phyloP scores from a whole-genome alignment of 208 protist genomes.

The Porcisia deanei region DNA sequence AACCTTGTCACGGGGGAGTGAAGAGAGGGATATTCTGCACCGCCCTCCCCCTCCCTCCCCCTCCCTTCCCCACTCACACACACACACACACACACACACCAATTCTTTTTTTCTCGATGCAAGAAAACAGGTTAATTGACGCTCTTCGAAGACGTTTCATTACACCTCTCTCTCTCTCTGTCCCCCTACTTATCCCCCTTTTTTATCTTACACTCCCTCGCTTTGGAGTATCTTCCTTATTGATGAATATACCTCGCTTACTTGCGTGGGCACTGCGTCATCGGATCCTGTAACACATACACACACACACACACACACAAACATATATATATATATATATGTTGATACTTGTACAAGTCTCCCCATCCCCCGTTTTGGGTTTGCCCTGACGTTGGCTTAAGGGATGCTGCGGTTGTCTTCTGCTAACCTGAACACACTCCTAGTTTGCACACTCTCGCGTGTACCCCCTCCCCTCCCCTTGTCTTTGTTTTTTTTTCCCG shows the following conservation, averaged over 20 bases:
- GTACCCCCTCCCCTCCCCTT: neutral
- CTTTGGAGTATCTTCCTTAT: neutral
- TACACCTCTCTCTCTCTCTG: conserved; percentile 5
- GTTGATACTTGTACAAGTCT: no score
- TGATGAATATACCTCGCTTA: neutral
- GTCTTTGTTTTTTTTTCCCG: neutral
- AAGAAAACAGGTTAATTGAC: no score
- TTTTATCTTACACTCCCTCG: neutral
- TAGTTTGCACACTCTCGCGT: neutral
- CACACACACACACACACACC: neutral
- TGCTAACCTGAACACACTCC: neutral
- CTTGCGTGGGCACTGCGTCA: neutral
- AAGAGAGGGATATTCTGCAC: no score
- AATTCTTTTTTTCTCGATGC: no score
- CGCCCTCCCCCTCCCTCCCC: no score
- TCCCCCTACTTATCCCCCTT: neutral
- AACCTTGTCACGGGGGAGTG: neutral
- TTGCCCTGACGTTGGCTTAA: neutral
- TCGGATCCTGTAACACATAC: neutral
- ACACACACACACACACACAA: neutral
- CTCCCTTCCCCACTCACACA: neutral
- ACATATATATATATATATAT: no score
- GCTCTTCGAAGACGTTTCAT: no score
- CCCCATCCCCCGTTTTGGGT: neutral
- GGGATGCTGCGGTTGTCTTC: neutral